Base-by-base conservation (phyloP, 2,329 filamentous ascomycete species). In the Diaporthe sp. region DNA sequence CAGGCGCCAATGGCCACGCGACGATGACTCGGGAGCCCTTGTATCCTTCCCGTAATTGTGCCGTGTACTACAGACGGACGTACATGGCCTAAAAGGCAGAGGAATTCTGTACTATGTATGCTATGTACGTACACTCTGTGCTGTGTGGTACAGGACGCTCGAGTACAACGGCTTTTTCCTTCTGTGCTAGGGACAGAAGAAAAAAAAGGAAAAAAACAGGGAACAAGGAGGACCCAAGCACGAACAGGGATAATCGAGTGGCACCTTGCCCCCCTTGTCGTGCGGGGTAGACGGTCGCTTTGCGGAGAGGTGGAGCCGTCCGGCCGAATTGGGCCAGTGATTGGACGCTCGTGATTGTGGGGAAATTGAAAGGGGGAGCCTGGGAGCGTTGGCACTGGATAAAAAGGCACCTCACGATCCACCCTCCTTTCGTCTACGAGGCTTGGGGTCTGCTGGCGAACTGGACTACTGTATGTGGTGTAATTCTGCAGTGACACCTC, bases 271-370 rank as follows among this genome's bases (percentile, higher is more conserved):
- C 51, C 65, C 65, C 65, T 34, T 25, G 46, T 68, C 49, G 65
- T 70, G 65, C 65, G 65, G 65, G 65, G 65, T 70, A 70, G n/a
- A 53, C n/a, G 49, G 65, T 13, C 37, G 17, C 49, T 72, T 72
- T 72, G 71, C 71, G 71, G 71, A 72, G 71, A 61, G 58, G 71
- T 72, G 71, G 71, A 37, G 44, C 71, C 58, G 46, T n/a, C 2
- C 17, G 58, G 19, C 58, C 34, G 58, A 55, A 62, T 65, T 37
- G 15, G 12, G 7, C 49, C 34, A 34, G 31, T 73, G 22, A 46
- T 34, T 31, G n/a, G n/a, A 25, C 49, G 28, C 25, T 55, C 37
- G 57, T 49, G 49, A 58, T 34, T 71, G 73, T 71, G 73, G 73
- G 73, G 73, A 51, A 71, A 49, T 60, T 60, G 70, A 22, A 49